phyloP scores from a whole-genome alignment of 2,329 filamentous ascomycete species.

The Plectosphaerella plurivora region DNA sequence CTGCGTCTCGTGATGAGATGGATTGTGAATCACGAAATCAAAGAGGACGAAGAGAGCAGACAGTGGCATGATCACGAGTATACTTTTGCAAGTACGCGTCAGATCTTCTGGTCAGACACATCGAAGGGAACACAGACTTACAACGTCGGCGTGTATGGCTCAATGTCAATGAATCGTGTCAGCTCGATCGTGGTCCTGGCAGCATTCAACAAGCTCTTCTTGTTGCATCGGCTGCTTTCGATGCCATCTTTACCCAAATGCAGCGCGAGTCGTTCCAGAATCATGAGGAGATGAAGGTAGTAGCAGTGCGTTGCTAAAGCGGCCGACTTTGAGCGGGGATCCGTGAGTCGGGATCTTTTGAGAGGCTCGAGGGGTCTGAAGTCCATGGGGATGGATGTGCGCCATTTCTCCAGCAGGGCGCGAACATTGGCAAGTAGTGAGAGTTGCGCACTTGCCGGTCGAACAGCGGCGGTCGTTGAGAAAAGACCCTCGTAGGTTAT shows the following conservation, averaged over 20 bases:
- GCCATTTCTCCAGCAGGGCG: constrained; percentile 24
- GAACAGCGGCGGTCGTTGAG: not conserved
- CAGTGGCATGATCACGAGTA: constrained; percentile 12
- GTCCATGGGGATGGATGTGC: constrained; percentile 18
- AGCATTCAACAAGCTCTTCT: constrained; percentile 20
- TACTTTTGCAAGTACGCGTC: constrained; percentile 2
- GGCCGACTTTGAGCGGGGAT: constrained; percentile 12
- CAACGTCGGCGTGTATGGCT: constrained; percentile 26
- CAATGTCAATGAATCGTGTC: constrained; percentile 25
- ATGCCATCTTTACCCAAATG: constrained; percentile 15
- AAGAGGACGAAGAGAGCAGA: constrained; percentile 16
- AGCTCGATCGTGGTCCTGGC: constrained; percentile 26
- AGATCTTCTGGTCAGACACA: not conserved
- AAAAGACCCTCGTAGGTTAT: constrained; percentile 8
- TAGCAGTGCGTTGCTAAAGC: constrained; percentile 20
- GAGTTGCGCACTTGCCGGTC: constrained; percentile 15
- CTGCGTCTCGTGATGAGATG: constrained; percentile 11
- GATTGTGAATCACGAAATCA: constrained; percentile 17
- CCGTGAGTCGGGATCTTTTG: constrained; percentile 10
- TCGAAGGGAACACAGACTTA: constrained; percentile 11
- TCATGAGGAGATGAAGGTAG: constrained; percentile 25
- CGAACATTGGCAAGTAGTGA: constrained; percentile 17
- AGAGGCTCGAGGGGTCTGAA: constrained; percentile 23
- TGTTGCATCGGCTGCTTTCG: constrained; percentile 12
- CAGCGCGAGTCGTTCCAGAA: constrained; percentile 22